Percentiles rank a stretch among this genome's conserved stretches.
These are phyloP conservation scores for Rhododendron ovatum DNA, from an alignment of 148 eudicot species.

Conservation along the genomic window DNA sequence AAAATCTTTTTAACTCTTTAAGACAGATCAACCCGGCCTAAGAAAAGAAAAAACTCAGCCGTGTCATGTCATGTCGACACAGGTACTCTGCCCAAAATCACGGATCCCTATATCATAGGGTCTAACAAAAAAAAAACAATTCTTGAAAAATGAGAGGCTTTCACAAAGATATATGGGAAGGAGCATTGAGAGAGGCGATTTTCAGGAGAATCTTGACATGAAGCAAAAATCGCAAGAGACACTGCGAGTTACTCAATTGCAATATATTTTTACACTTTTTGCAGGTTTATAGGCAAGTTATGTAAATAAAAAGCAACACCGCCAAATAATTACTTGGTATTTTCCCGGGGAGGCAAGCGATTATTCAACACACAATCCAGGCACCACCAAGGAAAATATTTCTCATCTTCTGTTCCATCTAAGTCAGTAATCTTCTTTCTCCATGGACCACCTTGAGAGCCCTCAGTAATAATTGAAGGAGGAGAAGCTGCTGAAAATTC, in stretches of 20 bases:
- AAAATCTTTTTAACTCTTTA: neutral
- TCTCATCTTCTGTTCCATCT: conserved; percentile 93
- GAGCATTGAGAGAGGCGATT: neutral
- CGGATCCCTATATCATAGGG: neutral
- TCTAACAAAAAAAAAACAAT: neutral
- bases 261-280: neutral
- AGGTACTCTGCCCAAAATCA: neutral
- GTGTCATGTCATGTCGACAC: neutral
- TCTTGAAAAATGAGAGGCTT: neutral
- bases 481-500: conserved; percentile 76
- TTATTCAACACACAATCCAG: conserved; percentile 87
- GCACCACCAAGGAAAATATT: conserved; percentile 93
- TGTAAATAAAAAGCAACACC: conserved; percentile 1
- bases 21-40: neutral
- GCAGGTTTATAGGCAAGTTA: neutral
- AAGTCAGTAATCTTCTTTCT: conserved; percentile 86
- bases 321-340: conserved; percentile 68
- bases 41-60: neutral
- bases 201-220: conserved; percentile 1
- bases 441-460: conserved; percentile 90
- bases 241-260: neutral
- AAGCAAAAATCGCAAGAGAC: neutral
- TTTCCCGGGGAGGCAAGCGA: conserved; percentile 92
- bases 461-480: conserved; percentile 94
- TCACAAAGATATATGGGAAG: neutral